Evolutionary conservation across 345 rosid species (phyloP), one percentile per base, ranked within the genome.

Genomic region (Orychophragmus violaceus): DNA sequence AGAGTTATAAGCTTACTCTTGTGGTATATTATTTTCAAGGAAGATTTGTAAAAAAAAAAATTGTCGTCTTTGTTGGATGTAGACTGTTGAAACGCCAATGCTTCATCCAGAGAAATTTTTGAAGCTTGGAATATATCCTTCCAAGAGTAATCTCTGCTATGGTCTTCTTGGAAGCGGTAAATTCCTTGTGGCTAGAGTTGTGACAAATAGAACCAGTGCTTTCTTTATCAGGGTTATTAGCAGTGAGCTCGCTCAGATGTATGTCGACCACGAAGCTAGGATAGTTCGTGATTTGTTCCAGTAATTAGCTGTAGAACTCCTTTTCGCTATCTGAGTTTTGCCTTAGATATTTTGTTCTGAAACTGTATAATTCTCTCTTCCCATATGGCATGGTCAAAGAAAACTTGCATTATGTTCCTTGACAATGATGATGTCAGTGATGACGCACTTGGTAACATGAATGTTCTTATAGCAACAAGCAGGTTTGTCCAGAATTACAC

Each of bases 71-170:
- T 10, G 41, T 4, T 44, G 23, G 7, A 6, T 17, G 6, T 8
- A 89, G 98, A 96, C 89, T 50, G 98, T 92, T 80, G 98, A 92
- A 66, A 82, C 89, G 42, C 98, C 98, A 4, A 87, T 92, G 98
- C 96, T 92, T 84, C 98, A 92, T 49, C 98, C 98, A 6, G 98
- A 92, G 82, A 92, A 89, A 78, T 92, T 92, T 71, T 95, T 92
- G 56, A 87, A 92, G 83, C 96, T 92, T 54, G 98, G 98, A 66
- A 92, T 92, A 37, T 96, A 92, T 77, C 98, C 98, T 60, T 96
- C 98, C 2, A 89, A 92, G 72, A 96, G 98, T 64, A 96, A 89
- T 70, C 90, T 92, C 30, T 92, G 96, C 76, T 92, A 92, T 16
- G 98, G 98, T 28, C 98, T 96, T 45, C 98, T 96, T 44, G 98